Base-by-base conservation (phyloP, 2,329 filamentous ascomycete species). In the Talaromyces sp. region DNA sequence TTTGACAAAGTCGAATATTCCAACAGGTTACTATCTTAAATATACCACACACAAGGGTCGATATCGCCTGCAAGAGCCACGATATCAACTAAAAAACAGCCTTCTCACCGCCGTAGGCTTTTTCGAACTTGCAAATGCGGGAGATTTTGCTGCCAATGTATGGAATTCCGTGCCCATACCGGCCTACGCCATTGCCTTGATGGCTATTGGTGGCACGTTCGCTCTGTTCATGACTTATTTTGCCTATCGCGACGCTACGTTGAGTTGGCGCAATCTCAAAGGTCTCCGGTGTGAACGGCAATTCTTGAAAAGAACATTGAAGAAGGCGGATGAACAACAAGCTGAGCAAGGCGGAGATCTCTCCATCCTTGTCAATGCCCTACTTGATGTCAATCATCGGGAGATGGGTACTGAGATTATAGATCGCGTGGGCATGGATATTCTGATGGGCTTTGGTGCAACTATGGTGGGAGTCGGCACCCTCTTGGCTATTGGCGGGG, bases 121-220 rank as follows among this genome's bases (percentile, higher is more conserved):
- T 57, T 80, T 87, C 19, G 85, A 87, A 66, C 76, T 86, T 1
- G 82, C 82, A 62, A 87, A 87, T 69, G 83, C 83, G 0, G 80
- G 80, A 1, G 85, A 87, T 68, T 86, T 86, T 63, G 83, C 84
- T 0, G 85, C 85, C 63, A 86, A 87, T 63, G 80, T 86, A 1
- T 87, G 83, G 82, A 86, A 87, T 67, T 67, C 80, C 1, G 74
- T 80, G 0, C 85, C 84, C 0, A 78, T 85, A 0, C 84, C 84
- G 0, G 68, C 70, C 1, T 82, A 82, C 59, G 84, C 83, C 9
- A 72, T 80, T 0, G 78, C 81, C 0, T 73, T 86, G 4, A 86
- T 87, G 84, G 83, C 75, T 0, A 73, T 86, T 3, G 85, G 85
- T 1, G 85, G 81, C 0, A 78, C 79, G 0, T 67, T 81, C 1